phyloP scores from a whole-genome alignment of 192 early-diverging fungal species.

The Coemansia sp. region DNA sequence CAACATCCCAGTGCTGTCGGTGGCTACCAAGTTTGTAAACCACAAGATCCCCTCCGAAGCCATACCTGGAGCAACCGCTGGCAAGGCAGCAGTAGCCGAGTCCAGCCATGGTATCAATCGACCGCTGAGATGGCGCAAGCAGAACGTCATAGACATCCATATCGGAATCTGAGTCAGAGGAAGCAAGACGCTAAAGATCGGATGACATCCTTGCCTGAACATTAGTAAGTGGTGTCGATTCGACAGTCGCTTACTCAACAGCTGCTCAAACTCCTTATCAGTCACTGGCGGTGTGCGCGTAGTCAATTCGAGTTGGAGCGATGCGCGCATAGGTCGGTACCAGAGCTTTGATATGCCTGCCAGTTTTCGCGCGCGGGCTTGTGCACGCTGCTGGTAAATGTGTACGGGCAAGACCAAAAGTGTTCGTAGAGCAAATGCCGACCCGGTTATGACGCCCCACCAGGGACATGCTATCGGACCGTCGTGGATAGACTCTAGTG shows the following conservation, averaged over 20 bases:
- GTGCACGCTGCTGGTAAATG: slow-evolving; percentile 37
- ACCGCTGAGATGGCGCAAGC: slow-evolving; percentile 42
- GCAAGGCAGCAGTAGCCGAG: background rate
- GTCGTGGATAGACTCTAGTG: slow-evolving; percentile 36
- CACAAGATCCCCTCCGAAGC: slow-evolving; percentile 38
- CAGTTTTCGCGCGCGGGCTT: slow-evolving; percentile 6
- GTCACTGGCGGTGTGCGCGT: slow-evolving; percentile 6
- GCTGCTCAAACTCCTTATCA: slow-evolving; percentile 9
- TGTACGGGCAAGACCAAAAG: slow-evolving; percentile 23
- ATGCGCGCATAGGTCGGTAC: slow-evolving; percentile 11
- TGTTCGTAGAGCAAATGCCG: slow-evolving; percentile 20
- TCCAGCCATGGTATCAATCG: slow-evolving; percentile 7
- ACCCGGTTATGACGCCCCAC: slow-evolving; percentile 40
- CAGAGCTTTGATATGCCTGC: slow-evolving; percentile 13
- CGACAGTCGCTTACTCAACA: slow-evolving; percentile 8
- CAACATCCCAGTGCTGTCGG: slow-evolving; percentile 24
- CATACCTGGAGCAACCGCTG: slow-evolving; percentile 25
- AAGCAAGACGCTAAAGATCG: slow-evolving; percentile 23
- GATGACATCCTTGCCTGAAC: slow-evolving; percentile 46
- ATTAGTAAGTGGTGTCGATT: slow-evolving; percentile 32
- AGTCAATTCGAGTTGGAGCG: slow-evolving; percentile 11
- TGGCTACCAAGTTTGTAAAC: slow-evolving; percentile 30
- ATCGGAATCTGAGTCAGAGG: slow-evolving; percentile 45
- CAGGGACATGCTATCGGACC: slow-evolving; percentile 29
- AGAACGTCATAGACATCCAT: slow-evolving; percentile 39